phyloP scores from a whole-genome alignment of 768 basidiomycete species.

The Suillus decipiens region DNA sequence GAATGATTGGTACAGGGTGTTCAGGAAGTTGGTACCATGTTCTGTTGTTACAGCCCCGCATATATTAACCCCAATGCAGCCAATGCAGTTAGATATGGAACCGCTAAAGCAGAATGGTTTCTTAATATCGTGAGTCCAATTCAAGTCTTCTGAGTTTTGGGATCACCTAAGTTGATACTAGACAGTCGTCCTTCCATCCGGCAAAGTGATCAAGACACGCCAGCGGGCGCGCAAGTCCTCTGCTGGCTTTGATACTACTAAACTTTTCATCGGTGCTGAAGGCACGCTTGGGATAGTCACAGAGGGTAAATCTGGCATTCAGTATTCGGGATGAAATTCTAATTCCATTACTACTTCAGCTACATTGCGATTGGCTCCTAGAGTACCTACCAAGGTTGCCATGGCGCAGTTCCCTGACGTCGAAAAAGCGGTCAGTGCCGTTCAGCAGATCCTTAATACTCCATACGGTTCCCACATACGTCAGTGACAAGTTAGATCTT shows the following conservation, averaged over 20 bases:
- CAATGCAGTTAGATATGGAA: constrained; percentile 84
- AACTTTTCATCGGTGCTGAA: constrained; percentile 88
- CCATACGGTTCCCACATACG: constrained; percentile 74
- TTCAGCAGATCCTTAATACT: constrained; percentile 75
- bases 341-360: constrained; percentile 33
- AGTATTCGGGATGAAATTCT: too few relatives aligned
- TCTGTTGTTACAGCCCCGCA: neutral
- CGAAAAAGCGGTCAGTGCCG: constrained; percentile 74
- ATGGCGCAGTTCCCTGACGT: constrained; percentile 87
- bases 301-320: constrained; percentile 55
- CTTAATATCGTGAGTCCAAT: constrained; percentile 62
- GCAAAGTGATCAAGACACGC: constrained; percentile 87
- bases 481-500: constrained; percentile 37
- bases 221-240: constrained; percentile 79
- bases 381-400: constrained; percentile 82
- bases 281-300: constrained; percentile 91
- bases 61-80: constrained; percentile 39
- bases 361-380: constrained; percentile 79
- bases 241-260: constrained; percentile 85
- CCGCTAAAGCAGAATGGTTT: constrained; percentile 88
- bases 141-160: constrained; percentile 15
- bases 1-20: constrained; percentile 88
- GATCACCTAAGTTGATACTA: constrained; percentile 40
- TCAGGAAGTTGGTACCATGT: constrained; percentile 63
- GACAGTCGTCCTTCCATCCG: constrained; percentile 85